Evolutionary conservation across 148 eudicot genomes (phyloP), one percentile per base, ranked within the genome.

Genomic region (Cornus florida): DNA sequence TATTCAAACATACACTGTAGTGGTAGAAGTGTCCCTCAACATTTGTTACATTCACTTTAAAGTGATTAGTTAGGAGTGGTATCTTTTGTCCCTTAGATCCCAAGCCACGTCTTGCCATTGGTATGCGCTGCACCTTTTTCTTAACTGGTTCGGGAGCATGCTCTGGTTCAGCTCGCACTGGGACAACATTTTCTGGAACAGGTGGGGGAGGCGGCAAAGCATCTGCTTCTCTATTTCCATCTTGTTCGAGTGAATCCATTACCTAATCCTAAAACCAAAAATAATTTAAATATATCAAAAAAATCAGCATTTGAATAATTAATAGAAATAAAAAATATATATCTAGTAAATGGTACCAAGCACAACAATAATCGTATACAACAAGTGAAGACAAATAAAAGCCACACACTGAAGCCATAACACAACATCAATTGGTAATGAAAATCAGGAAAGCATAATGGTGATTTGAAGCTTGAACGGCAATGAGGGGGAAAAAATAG

Each of bases 151-250:
- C 83, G n/a, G 48, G 16, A 57, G 68, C 67, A 33, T 66, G 46
- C 7, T 87, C 93, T 4, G 87, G 48, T 57, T 84, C 88, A 7
- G 80, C 88, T 74, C 80, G 81, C 0, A 89, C 13, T 1, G 97
- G 94, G 20, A 86, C 90, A 31, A 88, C 88, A 76, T 93, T 84
- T 11, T 85, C 81, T 22, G 97, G 92, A 69, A 93, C 86, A 17
- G 91, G 87, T 17, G 98, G 98, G 0, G 98, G 98, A 4, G 95
- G 97, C 0, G 97, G 98, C 78, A 93, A 86, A 82, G 88, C 86
- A 39, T 86, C 92, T 5, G 86, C 76, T 11, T 71, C 77, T 9
- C 89, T 91, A 80, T 85, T 89, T 33, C 83, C 83, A 17, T 75
- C 80, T 22, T 57, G 13, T 38, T 75, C 82, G 16, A 65, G 22